Conservation (phyloP, 306 rosid genomes). For the Chamaecrista fasciculata region DNA sequence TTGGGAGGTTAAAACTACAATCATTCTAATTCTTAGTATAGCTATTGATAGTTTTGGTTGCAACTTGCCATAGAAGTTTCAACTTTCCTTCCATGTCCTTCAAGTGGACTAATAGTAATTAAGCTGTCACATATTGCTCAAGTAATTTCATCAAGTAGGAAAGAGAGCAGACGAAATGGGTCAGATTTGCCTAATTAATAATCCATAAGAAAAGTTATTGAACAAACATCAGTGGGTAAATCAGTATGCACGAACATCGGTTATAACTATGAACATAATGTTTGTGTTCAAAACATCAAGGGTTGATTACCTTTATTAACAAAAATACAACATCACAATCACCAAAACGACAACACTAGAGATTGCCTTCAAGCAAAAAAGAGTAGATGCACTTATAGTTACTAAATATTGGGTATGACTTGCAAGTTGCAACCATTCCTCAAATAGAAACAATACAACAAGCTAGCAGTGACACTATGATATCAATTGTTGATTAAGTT, state of each 20-base stretch:
- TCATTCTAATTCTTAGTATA: not conserved
- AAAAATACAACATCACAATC: not conserved
- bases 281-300: not conserved
- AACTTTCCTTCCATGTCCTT: not conserved
- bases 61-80: no score
- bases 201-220: not conserved
- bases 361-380: constrained; percentile 2
- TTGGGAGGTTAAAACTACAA: not conserved
- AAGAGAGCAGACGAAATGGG: not conserved
- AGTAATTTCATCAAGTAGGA: not conserved
- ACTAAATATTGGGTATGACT: not conserved
- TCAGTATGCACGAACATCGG: not conserved
- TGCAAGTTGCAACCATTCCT: not conserved
- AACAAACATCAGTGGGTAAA: not conserved
- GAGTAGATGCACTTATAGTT: not conserved
- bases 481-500: no score
- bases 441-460: not conserved
- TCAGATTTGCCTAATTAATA: not conserved
- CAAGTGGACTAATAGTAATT: not conserved
- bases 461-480: no score
- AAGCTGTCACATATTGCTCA: not conserved
- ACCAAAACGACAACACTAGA: constrained; percentile 2
- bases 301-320: not conserved
- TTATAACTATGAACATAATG: not conserved
- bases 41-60: not conserved